Evolutionary conservation across 1,284 basidiomycete species (phyloP), one percentile per base, ranked within the genome.

Genomic region (Trametes versicolor): DNA sequence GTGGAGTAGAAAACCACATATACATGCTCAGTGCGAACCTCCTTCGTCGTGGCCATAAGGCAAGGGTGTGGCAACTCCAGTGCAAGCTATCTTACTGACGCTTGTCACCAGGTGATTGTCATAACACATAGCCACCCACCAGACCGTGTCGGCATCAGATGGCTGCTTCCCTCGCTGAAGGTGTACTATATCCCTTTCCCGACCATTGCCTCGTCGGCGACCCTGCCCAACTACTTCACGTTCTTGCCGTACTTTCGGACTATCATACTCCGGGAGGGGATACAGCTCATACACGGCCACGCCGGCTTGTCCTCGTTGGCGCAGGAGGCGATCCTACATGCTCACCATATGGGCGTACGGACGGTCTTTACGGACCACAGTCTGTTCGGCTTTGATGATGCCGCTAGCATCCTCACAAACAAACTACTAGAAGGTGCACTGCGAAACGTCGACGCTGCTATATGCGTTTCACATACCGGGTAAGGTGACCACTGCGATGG

Each of bases 391-490:
- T 96, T 99, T 71, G 95, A 95, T 51, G 97, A 98, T 73, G 96
- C 96, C 19, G 96, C 96, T 0, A 96, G 96, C 72, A 97, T 99
- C 54, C 80, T 99, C 69, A 99, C 98, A 6, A 99, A 99, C 82
- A 99, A 99, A 77, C 85, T 99, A 43, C 82, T 99, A 32, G 92
- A 89, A 15, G 95, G 89, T 17, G 92, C 92, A 1, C 80, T 99
- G 71, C 88, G 91, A 67, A 97, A 97, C 76, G 93, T 97, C 0
- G 97, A 99, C 69, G 94, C 91, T 0, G 95, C 95, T 0, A 96
- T 99, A 37, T 98, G 96, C 73, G 98, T 99, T 54, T 97, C 95
- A n/a, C 94, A 99, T 78, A 98, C 96, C 0, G 96, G 96, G 95
- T 95, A 73, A 71, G 86, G 77, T 7, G 7, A 39, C 12, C 19